Evolutionary conservation across 257 asterid species (phyloP), one percentile per base, ranked within the genome.

Genomic region (Solanum rostratum): DNA sequence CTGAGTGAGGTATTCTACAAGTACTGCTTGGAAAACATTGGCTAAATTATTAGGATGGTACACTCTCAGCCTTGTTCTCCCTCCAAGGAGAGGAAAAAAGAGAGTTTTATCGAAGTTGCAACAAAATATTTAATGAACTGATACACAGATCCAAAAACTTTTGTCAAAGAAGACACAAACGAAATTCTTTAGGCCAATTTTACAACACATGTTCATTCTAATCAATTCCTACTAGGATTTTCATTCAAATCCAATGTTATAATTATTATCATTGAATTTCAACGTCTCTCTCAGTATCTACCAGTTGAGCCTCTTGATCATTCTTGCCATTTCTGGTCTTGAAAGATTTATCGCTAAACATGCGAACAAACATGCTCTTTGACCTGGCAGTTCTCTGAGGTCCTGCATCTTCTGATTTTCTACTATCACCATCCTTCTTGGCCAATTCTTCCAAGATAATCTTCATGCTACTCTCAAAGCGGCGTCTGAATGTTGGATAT

Each of bases 401-500:
- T 14, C 79, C 59, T 27, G 68, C 18, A 74, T 24, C 80, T 79
- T 71, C 84, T n/a, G 76, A 71, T 83, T 69, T 86, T 29, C 84
- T 22, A 80, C 86, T 55, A n/a, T 86, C 90, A 12, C 88, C 90
- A 53, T 91, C 89, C 92, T 91, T 94, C 87, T 89, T 89, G 45
- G 86, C 91, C n/a, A 97, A 97, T 87, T 91, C 93, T 65, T 95
- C 96, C 18, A 91, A 87, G 62, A 97, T 89, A 81, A 50, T 84
- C 84, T 86, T 89, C 83, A 88, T 91, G 54, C 93, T 93, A 60
- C 85, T 71, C 63, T 94, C 99, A 90, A 93, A 95, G 13, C 99
- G 97, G 11, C 99, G 96, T 87, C 93, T 94, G 71, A 86, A 92
- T 10, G 99, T 94, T 30, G 99, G 98, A 87, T 88, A 95, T 85